Evolutionary conservation across 345 rosid genomes (phyloP), one percentile per base, ranked within the genome.

Genomic region (Euphorbia peplus): DNA sequence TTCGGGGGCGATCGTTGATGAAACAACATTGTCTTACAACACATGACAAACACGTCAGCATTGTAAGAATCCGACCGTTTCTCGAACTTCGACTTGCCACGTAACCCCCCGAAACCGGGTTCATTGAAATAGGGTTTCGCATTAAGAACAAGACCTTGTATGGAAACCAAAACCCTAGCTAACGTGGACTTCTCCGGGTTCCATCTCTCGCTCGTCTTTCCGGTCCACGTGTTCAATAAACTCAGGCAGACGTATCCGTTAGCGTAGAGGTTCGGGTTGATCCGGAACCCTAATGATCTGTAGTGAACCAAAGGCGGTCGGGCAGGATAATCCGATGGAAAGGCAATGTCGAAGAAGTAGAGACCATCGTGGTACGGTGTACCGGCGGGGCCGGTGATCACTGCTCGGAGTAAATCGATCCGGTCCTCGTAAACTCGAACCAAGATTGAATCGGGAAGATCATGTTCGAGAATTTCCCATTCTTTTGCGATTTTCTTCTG

Each of bases 361-460:
- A 87, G 89, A 13, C 86, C 89, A 30, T 85, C 88, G 57, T 85
- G 88, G 82, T 85, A 87, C 0, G 89, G 92, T 1, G 88, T 87
- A 9, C 88, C 89, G 1, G 83, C 63, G 62, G 83, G 79, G 15
- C 89, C 88, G 37, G 75, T 28, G 68, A 87, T 83, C 16, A 60
- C 89, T 9, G 88, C 88, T 15, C 83, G 53, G 5, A 85, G 22
- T 66, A 85, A 83, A 69, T 79, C 83, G 61, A 87, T 76, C 5
- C 82, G 85, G 39, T 63, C 65, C 68, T 85, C 88, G 82, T 83
- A 83, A 63, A 69, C 88, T 19, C 88, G 86, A 1, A 85, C 92
- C 55, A 56, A 69, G 73, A 87, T 83, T 8, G 86, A 69, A 4
- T 76, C 82, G 0, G 92, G 92, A 14, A 85, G 83, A 76, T 81